Conservation (phyloP, 805 yeast genomes). For the Wickerhamiella slavikovae region DNA sequence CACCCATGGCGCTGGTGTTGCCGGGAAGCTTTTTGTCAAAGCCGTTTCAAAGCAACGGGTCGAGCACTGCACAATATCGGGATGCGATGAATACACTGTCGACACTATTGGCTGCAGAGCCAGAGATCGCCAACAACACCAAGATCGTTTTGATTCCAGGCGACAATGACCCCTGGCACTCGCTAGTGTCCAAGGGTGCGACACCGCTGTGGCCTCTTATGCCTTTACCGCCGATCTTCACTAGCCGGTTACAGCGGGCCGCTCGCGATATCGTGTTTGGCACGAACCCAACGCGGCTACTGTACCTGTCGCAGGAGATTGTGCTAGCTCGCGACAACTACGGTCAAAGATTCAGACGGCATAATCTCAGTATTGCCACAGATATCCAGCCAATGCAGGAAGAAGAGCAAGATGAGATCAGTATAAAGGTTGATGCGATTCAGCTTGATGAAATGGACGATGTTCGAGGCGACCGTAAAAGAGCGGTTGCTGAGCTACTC, state of each 20-base stretch:
- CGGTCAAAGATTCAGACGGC: slow-evolving; percentile 47
- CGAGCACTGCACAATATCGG: slow-evolving; percentile 25
- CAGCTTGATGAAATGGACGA: background rate
- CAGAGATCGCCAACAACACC: slow-evolving; percentile 28
- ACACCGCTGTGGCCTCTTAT: slow-evolving; percentile 47
- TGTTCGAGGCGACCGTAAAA: background rate
- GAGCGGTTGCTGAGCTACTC: background rate
- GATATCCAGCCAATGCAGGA: background rate
- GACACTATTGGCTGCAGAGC: slow-evolving; percentile 35
- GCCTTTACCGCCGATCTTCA: slow-evolving; percentile 51
- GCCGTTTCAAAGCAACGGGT: slow-evolving; percentile 30
- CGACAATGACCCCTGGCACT: slow-evolving; percentile 82
- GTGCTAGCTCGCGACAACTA: slow-evolving; percentile 54
- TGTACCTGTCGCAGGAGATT: slow-evolving; percentile 69
- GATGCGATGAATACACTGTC: slow-evolving; percentile 59
- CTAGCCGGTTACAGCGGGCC: slow-evolving; percentile 41
- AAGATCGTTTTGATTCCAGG: slow-evolving; percentile 71
- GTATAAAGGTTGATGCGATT: background rate
- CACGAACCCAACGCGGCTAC: slow-evolving; percentile 62
- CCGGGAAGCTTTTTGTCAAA: slow-evolving; percentile 60
- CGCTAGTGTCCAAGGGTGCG: slow-evolving; percentile 44
- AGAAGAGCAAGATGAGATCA: background rate
- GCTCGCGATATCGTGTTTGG: slow-evolving; percentile 33
- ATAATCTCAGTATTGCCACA: slow-evolving; percentile 21
- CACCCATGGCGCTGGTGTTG: slow-evolving; percentile 53